phyloP scores from a whole-genome alignment of 257 asterid genomes.

The Ballota nigra region DNA sequence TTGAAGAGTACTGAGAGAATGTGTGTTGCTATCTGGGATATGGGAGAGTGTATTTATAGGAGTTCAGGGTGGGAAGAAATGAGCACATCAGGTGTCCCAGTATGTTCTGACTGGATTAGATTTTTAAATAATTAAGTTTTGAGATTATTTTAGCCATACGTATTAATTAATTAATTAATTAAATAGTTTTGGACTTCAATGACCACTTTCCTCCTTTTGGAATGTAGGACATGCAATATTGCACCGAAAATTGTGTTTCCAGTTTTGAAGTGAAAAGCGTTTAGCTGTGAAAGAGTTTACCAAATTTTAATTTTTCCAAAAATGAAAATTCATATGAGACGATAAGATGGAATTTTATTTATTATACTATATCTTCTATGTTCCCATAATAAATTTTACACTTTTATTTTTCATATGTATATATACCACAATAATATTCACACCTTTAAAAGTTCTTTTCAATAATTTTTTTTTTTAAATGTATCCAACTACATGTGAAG shows the following conservation, averaged over 20 bases:
- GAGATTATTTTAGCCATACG: conserved; percentile 9
- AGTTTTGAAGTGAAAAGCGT: background rate
- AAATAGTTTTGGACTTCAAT: background rate
- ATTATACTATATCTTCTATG: too few relatives aligned
- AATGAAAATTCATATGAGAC: too few relatives aligned
- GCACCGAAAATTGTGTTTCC: background rate
- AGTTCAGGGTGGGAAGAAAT: conserved; percentile 20
- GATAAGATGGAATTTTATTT: too few relatives aligned
- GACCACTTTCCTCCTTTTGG: background rate
- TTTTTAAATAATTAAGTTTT: background rate
- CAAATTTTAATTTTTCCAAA: background rate
- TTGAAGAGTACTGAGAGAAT: conserved; percentile 13
- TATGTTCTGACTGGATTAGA: conserved; percentile 17
- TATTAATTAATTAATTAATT: background rate
- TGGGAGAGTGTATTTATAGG: conserved; percentile 30
- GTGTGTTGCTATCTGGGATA: conserved; percentile 32
- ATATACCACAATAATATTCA: too few relatives aligned
- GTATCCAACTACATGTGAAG: too few relatives aligned
- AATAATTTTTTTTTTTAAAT: too few relatives aligned
- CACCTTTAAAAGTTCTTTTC: too few relatives aligned
- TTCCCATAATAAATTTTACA: too few relatives aligned
- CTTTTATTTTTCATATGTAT: too few relatives aligned
- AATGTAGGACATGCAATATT: background rate
- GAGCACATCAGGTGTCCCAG: conserved; percentile 27
- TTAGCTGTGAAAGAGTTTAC: background rate